phyloP scores from a whole-genome alignment of 2,329 filamentous ascomycete genomes.

The Fusarium anguioides region DNA sequence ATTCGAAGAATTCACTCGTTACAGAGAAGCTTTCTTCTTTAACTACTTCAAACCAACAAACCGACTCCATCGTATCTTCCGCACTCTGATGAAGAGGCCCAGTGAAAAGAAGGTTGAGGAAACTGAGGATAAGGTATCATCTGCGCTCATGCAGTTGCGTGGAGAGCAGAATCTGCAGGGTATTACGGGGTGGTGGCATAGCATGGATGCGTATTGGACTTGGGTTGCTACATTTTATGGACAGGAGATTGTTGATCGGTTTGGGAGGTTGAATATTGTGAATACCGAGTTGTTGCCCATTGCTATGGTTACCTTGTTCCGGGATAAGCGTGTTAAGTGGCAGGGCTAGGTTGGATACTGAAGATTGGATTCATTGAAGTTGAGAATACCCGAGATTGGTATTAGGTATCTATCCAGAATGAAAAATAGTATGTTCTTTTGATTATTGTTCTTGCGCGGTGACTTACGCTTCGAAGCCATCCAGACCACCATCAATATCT shows the following conservation, averaged over 20 bases:
- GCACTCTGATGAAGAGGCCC: slow-evolving; percentile 51
- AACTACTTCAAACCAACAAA: slow-evolving; percentile 12
- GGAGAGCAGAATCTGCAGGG: slow-evolving; percentile 31
- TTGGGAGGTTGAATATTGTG: slow-evolving; percentile 59
- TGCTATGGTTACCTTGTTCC: slow-evolving; percentile 59
- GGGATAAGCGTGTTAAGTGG: slow-evolving; percentile 58
- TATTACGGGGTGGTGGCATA: slow-evolving; percentile 44
- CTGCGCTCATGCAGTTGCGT: slow-evolving; percentile 38
- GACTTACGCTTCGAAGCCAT: too few relatives aligned
- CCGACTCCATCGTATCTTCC: slow-evolving; percentile 51
- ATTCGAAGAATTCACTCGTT: slow-evolving; percentile 57
- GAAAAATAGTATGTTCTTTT: too few relatives aligned
- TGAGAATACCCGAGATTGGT: too few relatives aligned
- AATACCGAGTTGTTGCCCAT: slow-evolving; percentile 58
- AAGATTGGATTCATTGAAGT: accelerated
- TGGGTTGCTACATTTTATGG: slow-evolving; percentile 61
- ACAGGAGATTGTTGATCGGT: slow-evolving; percentile 56
- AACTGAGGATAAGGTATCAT: slow-evolving; percentile 41
- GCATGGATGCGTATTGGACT: slow-evolving; percentile 58
- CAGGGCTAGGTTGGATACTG: slow-evolving; percentile 33
- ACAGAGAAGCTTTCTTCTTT: slow-evolving; percentile 56
- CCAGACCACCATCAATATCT: too few relatives aligned
- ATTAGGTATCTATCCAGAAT: too few relatives aligned
- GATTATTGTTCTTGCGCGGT: too few relatives aligned
- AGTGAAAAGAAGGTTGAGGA: slow-evolving; percentile 41